These are phyloP conservation scores for Oryza glumipatula DNA, from an alignment of 176 grass and related monocot genomes.

Conservation along the genomic window DNA sequence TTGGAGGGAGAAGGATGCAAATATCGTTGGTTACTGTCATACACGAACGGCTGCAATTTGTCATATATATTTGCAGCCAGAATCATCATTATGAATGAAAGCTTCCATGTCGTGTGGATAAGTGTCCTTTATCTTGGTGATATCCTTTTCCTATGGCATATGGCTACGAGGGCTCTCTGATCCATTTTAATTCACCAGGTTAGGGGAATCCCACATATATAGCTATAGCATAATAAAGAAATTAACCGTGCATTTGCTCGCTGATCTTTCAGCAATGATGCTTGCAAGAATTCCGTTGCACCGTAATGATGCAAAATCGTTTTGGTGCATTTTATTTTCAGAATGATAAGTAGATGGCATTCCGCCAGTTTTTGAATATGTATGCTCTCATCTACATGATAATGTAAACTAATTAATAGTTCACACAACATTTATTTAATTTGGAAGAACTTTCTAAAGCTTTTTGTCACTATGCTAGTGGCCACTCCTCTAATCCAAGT, in stretches of 20 bases:
- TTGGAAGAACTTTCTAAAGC: conserved; percentile 5
- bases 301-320: conserved; percentile 34
- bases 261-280: conserved; percentile 45
- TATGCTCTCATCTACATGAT: not conserved
- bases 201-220: conserved; percentile 55
- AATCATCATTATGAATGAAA: conserved; percentile 1
- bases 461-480: conserved; percentile 46
- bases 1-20: conserved; percentile 30
- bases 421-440: not conserved
- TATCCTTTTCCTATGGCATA: conserved; percentile 47
- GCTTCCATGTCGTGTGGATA: conserved; percentile 27
- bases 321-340: not conserved
- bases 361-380: not conserved
- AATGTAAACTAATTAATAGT: conserved; percentile 12
- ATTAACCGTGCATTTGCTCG: conserved; percentile 27
- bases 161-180: conserved; percentile 5
- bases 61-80: conserved; percentile 40
- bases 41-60: conserved; percentile 40
- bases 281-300: conserved; percentile 25
- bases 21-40: conserved; percentile 39
- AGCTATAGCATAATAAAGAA: conserved; percentile 38
- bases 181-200: conserved; percentile 44
- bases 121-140: conserved; percentile 24
- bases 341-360: not conserved
- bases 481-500: conserved; percentile 19